Evolutionary conservation across 768 basidiomycete genomes (phyloP).

Genomic region (Dentipellis sp.): DNA sequence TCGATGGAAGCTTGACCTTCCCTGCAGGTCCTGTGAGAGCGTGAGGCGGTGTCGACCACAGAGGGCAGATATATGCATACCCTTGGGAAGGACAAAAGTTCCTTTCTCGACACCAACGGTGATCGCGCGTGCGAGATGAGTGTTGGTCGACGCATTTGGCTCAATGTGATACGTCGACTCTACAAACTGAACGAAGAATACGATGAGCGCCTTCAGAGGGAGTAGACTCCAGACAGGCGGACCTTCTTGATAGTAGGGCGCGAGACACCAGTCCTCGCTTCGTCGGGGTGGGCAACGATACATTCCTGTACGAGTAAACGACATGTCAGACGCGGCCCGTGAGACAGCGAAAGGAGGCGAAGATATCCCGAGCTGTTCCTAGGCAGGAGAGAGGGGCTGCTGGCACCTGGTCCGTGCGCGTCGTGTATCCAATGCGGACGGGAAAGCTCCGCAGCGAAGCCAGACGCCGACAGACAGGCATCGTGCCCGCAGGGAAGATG

Average conservation of each 20-base stretch:
- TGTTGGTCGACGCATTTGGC: slow-evolving; percentile 30
- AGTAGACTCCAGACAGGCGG: not conserved
- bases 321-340: not conserved
- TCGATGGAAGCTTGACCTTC: slow-evolving; percentile 63
- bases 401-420: slow-evolving; percentile 1
- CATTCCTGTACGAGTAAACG: slow-evolving; percentile 43
- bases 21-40: slow-evolving; percentile 40
- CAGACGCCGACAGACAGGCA: not conserved
- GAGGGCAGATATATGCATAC: not conserved
- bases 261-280: slow-evolving; percentile 55
- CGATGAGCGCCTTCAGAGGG: too few species aligned
- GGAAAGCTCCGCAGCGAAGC: not conserved
- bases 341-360: not conserved
- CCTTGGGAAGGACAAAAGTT: slow-evolving; percentile 45
- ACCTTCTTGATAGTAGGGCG: slow-evolving; percentile 61
- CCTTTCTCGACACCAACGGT: slow-evolving; percentile 38
- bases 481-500: not conserved
- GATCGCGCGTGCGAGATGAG: slow-evolving; percentile 45
- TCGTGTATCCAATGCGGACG: not conserved
- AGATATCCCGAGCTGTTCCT: not conserved
- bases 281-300: slow-evolving; percentile 53
- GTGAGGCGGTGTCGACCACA: not conserved
- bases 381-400: not conserved
- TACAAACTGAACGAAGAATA: slow-evolving; percentile 29
- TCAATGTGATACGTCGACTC: slow-evolving; percentile 42